A percentile compares a stretch with the other conserved stretches of the same genome.
Conservation (phyloP, 2,329 filamentous ascomycete species). For the Ascochyta fabae region DNA sequence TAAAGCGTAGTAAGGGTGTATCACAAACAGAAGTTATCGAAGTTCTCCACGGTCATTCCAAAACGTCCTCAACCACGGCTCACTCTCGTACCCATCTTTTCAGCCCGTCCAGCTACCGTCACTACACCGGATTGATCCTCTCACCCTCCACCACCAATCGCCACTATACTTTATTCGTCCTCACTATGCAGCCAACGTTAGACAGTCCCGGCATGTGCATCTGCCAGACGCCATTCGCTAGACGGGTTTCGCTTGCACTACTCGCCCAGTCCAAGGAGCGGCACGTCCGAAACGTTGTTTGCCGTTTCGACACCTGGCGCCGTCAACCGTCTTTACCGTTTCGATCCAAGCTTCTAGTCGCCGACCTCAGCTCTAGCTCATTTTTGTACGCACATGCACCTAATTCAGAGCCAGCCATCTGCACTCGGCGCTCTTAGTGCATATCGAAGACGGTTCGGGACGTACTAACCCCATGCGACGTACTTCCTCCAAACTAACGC, state of each 20-base stretch:
- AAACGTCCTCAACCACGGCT: conserved; percentile 8
- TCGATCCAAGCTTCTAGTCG: conserved; percentile 14
- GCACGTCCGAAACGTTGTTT: conserved; percentile 15
- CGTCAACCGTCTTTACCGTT: conserved; percentile 19
- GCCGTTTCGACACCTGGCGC: conserved; percentile 14
- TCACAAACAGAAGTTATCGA: not conserved
- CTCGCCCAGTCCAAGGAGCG: conserved; percentile 17
- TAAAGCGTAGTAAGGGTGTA: conserved; percentile 2
- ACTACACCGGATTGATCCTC: not conserved
- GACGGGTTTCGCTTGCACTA: conserved; percentile 1
- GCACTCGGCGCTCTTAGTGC: conserved; percentile 4
- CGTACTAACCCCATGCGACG: not conserved
- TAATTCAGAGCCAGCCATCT: not conserved
- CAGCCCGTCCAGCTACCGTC: not conserved
- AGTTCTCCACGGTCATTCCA: not conserved
- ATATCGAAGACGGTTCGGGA: conserved; percentile 4
- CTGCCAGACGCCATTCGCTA: conserved; percentile 7
- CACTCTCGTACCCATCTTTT: not conserved
- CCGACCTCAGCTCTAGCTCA: conserved; percentile 7
- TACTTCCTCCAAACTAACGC: not conserved
- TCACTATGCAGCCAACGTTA: not conserved
- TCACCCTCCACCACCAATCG: conserved; percentile 1
- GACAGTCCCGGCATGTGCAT: not conserved
- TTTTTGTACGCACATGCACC: not conserved
- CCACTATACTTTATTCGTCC: not conserved